Base-by-base conservation (phyloP, 352 stramenopile species). In the Peronospora farinosa region DNA sequence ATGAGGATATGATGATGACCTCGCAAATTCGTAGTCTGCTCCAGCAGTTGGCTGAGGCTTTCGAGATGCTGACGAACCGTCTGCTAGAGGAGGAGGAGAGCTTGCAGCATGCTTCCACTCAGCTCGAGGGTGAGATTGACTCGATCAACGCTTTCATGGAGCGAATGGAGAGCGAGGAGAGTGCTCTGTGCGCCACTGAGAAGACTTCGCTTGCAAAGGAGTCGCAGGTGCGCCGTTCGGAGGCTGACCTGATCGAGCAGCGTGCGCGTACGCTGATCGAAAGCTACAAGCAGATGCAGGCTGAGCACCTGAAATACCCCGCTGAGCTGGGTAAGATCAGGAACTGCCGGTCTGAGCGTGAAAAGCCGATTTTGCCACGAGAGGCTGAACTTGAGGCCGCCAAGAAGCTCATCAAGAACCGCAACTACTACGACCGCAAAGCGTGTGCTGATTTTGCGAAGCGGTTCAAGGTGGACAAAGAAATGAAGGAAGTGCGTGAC, bases 1-100 rank as follows among this genome's bases (percentile, higher is more conserved):
- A 93, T 42, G 80, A 93, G 63, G 83, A 93, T 63, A 92, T 93
- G 83, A 93, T 93, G 83, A 93, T 93, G 83, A 93, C 83, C 38
- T 90, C 78, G 31, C 83, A 93, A 64, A 93, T 93, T 62, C 83
- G 83, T 44, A 86, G 78, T 21, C 55, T 93, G 43, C 64, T 93
- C 25, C 80, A 89, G 61, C 83, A 93, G 63, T 65, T 93, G 43
- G 80, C 80, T 31, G 83, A 93, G 45, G 80, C 83, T 4, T 93
- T 93, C 40, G 83, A 93, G 64, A 92, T 93, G 83, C 73, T 92
- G 37, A 77, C 83, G 2, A 93, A 93, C 69, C 83, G 83, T 27
- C 65, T 93, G 3, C 50, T 88, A 11, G 83, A 93, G 52, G 83
- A 93, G 51, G 83, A 93, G 8, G 78, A 93, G 67, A 88, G 73